Evolutionary conservation across 140 eudicot species (phyloP).

Genomic region (Bidens hawaiensis): DNA sequence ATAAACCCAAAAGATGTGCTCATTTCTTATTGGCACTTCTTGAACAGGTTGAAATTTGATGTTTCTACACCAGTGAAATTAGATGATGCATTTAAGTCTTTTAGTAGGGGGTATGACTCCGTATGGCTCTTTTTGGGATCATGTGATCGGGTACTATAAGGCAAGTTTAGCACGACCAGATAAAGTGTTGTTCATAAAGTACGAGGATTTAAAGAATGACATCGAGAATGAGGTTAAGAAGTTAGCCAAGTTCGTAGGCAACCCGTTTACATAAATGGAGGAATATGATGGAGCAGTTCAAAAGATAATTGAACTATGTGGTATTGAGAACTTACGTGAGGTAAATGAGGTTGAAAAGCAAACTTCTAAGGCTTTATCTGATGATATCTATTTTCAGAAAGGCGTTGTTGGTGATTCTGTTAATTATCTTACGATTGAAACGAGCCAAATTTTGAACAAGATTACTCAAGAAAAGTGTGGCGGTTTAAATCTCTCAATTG

Average conservation of each 20-base stretch:
- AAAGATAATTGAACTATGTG: neutral
- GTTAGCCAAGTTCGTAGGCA: conserved; percentile 34
- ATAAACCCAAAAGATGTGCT: neutral
- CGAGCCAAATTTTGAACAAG: neutral
- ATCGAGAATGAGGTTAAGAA: conserved; percentile 10
- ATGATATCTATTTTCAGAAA: conserved; percentile 5
- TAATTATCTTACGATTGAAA: conserved; percentile 2
- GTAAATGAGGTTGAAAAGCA: neutral
- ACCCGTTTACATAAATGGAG: neutral
- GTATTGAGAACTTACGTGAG: neutral
- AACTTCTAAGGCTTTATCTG: neutral
- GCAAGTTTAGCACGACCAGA: neutral
- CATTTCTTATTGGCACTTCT: neutral
- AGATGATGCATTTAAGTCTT: conserved; percentile 32
- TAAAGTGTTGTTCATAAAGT: conserved; percentile 37
- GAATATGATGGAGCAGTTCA: neutral
- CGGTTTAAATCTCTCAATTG: neutral
- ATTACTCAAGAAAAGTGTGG: neutral
- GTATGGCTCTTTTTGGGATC: conserved; percentile 54
- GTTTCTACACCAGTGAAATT: neutral
- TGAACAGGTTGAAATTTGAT: conserved; percentile 1
- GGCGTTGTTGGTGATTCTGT: conserved; percentile 5
- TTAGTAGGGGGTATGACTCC: conserved; percentile 35
- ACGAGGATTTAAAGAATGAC: conserved; percentile 6
- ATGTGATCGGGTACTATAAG: conserved; percentile 25